phyloP scores from a whole-genome alignment of 805 yeast species.

The Wickerhamiella kurtzmanii region DNA sequence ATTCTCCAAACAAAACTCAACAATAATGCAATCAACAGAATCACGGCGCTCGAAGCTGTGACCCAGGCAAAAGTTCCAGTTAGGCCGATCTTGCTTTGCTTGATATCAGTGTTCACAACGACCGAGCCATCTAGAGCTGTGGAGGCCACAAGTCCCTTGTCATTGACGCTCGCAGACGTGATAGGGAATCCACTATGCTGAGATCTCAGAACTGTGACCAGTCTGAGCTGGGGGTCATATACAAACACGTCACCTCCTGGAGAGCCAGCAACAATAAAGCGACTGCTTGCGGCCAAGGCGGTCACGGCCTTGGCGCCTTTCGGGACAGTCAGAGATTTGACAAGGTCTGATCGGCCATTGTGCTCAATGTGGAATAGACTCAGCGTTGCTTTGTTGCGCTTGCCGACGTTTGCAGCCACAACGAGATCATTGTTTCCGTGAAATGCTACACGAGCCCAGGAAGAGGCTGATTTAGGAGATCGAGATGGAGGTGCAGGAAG shows the following conservation, averaged over 20 bases:
- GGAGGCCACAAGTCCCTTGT: constrained; percentile 11
- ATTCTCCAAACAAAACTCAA: neutral
- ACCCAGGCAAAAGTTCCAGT: constrained; percentile 13
- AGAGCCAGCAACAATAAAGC: constrained; percentile 14
- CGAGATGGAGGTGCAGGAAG: constrained; percentile 6
- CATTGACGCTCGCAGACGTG: constrained; percentile 14
- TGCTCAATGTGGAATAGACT: constrained; percentile 6
- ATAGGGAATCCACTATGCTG: constrained; percentile 16
- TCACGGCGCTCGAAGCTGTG: constrained; percentile 8
- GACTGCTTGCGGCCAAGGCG: constrained; percentile 13
- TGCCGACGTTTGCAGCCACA: constrained; percentile 9
- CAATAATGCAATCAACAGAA: constrained; percentile 7
- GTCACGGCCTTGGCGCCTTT: constrained; percentile 11
- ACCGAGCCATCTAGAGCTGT: constrained; percentile 18
- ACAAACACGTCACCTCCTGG: constrained; percentile 17
- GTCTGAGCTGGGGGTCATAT: constrained; percentile 5
- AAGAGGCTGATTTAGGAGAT: neutral
- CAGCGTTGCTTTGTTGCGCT: constrained; percentile 8
- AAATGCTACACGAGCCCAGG: constrained; percentile 6
- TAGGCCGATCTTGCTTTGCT: neutral
- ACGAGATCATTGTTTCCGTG: constrained; percentile 7
- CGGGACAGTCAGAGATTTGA: constrained; percentile 4
- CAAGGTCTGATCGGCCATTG: constrained; percentile 3
- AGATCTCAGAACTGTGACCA: constrained; percentile 2
- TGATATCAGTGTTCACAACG: constrained; percentile 5